These are phyloP conservation scores for Volutella citrinella DNA, from an alignment of 2,329 filamentous ascomycete genomes.

Conservation along the genomic window DNA sequence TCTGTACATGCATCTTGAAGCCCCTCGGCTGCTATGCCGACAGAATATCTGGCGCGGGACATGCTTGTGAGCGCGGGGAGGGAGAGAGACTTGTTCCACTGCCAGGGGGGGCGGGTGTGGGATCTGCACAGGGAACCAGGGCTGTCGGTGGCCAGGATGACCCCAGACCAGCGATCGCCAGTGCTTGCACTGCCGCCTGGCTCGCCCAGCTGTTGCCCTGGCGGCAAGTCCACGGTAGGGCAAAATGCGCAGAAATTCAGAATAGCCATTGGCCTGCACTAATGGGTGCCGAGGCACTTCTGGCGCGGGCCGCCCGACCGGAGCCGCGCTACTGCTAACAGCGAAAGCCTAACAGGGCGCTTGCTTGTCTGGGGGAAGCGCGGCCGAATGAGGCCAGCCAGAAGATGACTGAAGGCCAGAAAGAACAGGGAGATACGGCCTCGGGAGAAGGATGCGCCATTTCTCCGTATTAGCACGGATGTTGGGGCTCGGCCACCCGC, in stretches of 20 bases:
- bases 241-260: conserved; percentile 5
- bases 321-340: no score
- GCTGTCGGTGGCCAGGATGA: conserved; percentile 18
- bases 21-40: neutral
- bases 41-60: conserved; percentile 17
- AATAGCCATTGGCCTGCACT: conserved; percentile 8
- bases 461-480: no score
- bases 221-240: conserved; percentile 5
- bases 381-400: no score
- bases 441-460: no score
- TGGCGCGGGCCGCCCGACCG: no score
- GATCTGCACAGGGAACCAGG: conserved; percentile 27
- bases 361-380: no score
- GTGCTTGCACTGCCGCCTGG: conserved; percentile 18
- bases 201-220: conserved; percentile 12
- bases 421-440: no score
- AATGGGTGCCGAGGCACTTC: no score
- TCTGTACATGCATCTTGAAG: neutral
- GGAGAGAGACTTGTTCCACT: conserved; percentile 4
- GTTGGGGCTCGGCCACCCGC: no score
- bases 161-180: conserved; percentile 18
- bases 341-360: no score
- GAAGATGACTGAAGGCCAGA: no score
- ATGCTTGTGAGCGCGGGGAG: conserved; percentile 9
- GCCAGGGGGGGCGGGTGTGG: conserved; percentile 16